phyloP scores from a whole-genome alignment of 345 rosid genomes.

The Citrus sinensis region DVS_A1.0 CM039167.1:3548001-3548500 shows the following conservation, averaged over 20 bases:
- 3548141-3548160: too few relatives aligned
- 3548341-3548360: neutral
- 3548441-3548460: constrained; percentile 29
- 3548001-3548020: too few relatives aligned
- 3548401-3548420: constrained; percentile 32
- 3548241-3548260: neutral
- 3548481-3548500: neutral
- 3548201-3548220: too few relatives aligned
- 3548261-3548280: neutral
- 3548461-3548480: constrained; percentile 22
- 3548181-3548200: too few relatives aligned
- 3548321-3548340: neutral
- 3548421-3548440: constrained; percentile 24
- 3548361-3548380: neutral
- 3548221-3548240: too few relatives aligned
- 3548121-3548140: too few relatives aligned
- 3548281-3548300: neutral
- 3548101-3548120: too few relatives aligned
- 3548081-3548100: too few relatives aligned
- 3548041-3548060: too few relatives aligned
- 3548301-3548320: neutral
- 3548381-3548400: constrained; percentile 1
- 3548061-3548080: too few relatives aligned
- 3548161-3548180: too few relatives aligned
- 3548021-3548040: too few relatives aligned